A percentile compares a stretch with the other conserved stretches of the same genome.
These are phyloP conservation scores for Acer saccharum DNA, from an alignment of 345 rosid species.

Conservation along the genomic window DNA sequence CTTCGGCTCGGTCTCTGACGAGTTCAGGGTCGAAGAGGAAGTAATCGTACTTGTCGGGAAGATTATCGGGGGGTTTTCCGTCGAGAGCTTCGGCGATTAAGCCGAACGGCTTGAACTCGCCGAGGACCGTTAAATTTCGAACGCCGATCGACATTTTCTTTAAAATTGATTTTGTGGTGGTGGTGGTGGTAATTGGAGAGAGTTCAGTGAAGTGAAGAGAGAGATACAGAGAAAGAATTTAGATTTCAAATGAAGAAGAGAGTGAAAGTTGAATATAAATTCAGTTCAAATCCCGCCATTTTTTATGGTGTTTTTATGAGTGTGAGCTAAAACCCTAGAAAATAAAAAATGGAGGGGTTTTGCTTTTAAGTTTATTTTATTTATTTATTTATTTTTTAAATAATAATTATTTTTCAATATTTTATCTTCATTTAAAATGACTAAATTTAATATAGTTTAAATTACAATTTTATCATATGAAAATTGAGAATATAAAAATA, in stretches of 20 bases:
- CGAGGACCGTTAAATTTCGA: conserved; percentile 72
- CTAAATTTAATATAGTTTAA: too few relatives aligned
- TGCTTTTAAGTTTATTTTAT: too few relatives aligned
- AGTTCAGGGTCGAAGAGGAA: conserved; percentile 69
- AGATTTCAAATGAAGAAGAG: neutral
- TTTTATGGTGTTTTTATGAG: neutral
- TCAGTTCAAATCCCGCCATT: conserved; percentile 14
- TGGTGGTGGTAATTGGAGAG: neutral
- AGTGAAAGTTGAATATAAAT: neutral
- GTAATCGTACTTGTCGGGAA: conserved; percentile 63
- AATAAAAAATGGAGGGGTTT: neutral
- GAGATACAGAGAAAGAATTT: neutral
- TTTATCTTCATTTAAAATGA: neutral
- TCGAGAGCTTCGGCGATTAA: conserved; percentile 84
- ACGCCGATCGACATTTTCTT: conserved; percentile 57
- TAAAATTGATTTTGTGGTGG: neutral
- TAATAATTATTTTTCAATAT: too few relatives aligned
- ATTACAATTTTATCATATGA: too few relatives aligned
- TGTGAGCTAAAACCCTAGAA: conserved; percentile 3
- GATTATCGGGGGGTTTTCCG: conserved; percentile 46
- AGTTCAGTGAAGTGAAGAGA: neutral
- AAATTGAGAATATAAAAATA: too few relatives aligned
- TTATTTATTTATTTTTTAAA: too few relatives aligned
- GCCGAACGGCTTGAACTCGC: conserved; percentile 95
- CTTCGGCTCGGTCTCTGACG: conserved; percentile 47